phyloP scores from a whole-genome alignment of 441 rosid genomes.

The Heliophila coronopifolia region DNA sequence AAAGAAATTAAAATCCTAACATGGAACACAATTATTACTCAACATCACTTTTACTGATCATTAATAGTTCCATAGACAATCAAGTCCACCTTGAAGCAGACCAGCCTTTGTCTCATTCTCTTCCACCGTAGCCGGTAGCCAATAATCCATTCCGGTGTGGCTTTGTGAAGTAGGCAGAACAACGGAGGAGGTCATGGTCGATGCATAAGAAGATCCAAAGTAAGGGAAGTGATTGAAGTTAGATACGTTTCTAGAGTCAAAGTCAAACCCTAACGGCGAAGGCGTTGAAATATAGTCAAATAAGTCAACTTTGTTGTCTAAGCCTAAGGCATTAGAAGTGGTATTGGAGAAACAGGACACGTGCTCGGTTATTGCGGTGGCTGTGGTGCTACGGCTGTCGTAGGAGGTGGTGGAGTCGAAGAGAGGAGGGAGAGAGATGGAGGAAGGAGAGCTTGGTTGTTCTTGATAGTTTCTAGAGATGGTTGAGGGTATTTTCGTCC shows the following conservation, averaged over 20 bases:
- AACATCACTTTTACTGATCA: slow-evolving; percentile 18
- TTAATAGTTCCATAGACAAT: slow-evolving; percentile 67
- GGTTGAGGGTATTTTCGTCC: slow-evolving; percentile 31
- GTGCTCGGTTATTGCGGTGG: slow-evolving; percentile 55
- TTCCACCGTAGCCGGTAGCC: slow-evolving; percentile 31
- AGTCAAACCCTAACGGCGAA: slow-evolving; percentile 12
- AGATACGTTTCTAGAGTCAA: slow-evolving; percentile 36
- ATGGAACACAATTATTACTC: slow-evolving; percentile 6
- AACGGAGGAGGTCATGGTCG: slow-evolving; percentile 17
- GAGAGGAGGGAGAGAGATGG: slow-evolving; percentile 74
- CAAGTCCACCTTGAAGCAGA: slow-evolving; percentile 50
- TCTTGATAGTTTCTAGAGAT: slow-evolving; percentile 37
- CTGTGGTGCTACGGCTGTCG: slow-evolving; percentile 36
- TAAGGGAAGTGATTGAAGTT: slow-evolving; percentile 52
- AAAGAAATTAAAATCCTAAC: slow-evolving; percentile 14
- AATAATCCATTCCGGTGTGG: slow-evolving; percentile 28
- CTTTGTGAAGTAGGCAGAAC: slow-evolving; percentile 25
- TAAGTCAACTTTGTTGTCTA: slow-evolving; percentile 18
- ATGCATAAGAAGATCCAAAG: slow-evolving; percentile 29
- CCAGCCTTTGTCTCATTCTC: slow-evolving; percentile 38
- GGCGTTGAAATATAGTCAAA: slow-evolving; percentile 15
- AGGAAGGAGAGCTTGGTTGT: slow-evolving; percentile 61
- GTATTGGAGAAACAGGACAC: slow-evolving; percentile 99
- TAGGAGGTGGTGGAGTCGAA: slow-evolving; percentile 47
- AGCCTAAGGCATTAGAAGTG: slow-evolving; percentile 36